A percentile compares a stretch with the other conserved stretches of the same genome.
These are phyloP conservation scores for Stephanodiscus triporus DNA, from an alignment of 108 stramenopile genomes.

Conservation along the genomic window DNA sequence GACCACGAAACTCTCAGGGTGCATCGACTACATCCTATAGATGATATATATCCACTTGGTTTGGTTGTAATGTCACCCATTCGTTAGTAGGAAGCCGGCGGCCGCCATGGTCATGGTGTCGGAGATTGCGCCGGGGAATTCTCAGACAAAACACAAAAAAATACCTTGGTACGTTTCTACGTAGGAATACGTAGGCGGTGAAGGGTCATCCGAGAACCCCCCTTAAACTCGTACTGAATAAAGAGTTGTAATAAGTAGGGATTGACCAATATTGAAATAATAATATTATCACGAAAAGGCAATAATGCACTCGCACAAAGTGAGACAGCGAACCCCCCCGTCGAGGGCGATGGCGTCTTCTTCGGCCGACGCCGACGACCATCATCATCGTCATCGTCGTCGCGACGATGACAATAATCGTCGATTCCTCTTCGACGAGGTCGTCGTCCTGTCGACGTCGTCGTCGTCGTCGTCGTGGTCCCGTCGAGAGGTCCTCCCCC, in stretches of 20 bases:
- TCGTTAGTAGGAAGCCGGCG: neutral
- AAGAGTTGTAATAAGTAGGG: too few relatives aligned
- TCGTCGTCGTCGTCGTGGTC: too few relatives aligned
- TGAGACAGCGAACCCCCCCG: too few relatives aligned
- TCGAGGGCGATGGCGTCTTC: too few relatives aligned
- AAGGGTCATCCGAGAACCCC: neutral
- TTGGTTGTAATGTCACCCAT: neutral
- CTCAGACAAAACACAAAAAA: neutral
- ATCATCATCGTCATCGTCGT: too few relatives aligned
- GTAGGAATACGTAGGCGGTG: neutral
- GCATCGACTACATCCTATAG: neutral
- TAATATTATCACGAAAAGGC: too few relatives aligned
- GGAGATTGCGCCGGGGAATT: neutral
- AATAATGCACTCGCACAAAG: too few relatives aligned
- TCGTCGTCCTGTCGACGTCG: neutral
- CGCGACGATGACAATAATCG: too few relatives aligned
- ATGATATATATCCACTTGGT: neutral
- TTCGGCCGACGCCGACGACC: too few relatives aligned
- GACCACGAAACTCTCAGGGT: neutral
- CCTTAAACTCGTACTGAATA: too few relatives aligned
- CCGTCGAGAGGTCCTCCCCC: neutral
- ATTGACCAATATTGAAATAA: too few relatives aligned
- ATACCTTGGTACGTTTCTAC: too few relatives aligned
- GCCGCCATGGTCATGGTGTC: slow-evolving; percentile 7
- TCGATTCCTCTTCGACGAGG: neutral